A percentile compares a stretch with the other conserved stretches of the same genome.
Conservation (phyloP, 2,329 filamentous ascomycete species). For the Epichloe aotearoae region DNA sequence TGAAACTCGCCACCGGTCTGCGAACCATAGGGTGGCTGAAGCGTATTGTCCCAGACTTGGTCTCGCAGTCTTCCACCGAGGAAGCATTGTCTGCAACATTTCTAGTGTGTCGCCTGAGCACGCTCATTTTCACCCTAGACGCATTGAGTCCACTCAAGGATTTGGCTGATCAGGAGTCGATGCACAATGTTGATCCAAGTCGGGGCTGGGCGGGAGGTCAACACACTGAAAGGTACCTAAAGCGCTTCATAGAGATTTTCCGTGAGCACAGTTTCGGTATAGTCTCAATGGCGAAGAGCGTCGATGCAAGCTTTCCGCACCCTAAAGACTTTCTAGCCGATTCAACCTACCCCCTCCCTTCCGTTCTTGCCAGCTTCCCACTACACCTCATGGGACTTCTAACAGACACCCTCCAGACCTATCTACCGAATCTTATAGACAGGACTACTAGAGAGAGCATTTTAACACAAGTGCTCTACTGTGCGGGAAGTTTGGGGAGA, state of each 20-base stretch:
- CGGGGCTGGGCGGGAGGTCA: constrained; percentile 57
- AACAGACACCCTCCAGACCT: constrained; percentile 58
- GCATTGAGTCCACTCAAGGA: constrained; percentile 77
- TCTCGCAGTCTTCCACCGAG: constrained; percentile 29
- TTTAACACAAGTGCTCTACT: constrained; percentile 85
- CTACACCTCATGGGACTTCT: constrained; percentile 72
- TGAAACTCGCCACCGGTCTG: constrained; percentile 84
- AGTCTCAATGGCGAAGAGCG: constrained; percentile 83
- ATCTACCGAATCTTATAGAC: constrained; percentile 73
- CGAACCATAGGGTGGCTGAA: constrained; percentile 85
- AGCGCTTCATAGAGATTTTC: constrained; percentile 93
- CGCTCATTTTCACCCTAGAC: constrained; percentile 64
- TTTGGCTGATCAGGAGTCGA: constrained; percentile 74
- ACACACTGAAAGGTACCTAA: constrained; percentile 87
- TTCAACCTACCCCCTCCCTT: constrained; percentile 50
- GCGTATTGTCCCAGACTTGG: constrained; percentile 68
- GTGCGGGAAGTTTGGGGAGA: constrained; percentile 77
- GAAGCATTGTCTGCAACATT: constrained; percentile 72
- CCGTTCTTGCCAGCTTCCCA: constrained; percentile 71
- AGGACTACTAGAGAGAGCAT: constrained; percentile 72
- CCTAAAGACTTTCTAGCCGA: constrained; percentile 10
- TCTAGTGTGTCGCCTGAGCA: constrained; percentile 71
- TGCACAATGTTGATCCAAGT: constrained; percentile 29
- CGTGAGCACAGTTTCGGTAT: constrained; percentile 95
- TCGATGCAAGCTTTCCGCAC: constrained; percentile 35